A percentile compares a stretch with the other conserved stretches of the same genome.
Conservation (phyloP, 257 asterid genomes). For the Solanum etuberosum region DNA sequence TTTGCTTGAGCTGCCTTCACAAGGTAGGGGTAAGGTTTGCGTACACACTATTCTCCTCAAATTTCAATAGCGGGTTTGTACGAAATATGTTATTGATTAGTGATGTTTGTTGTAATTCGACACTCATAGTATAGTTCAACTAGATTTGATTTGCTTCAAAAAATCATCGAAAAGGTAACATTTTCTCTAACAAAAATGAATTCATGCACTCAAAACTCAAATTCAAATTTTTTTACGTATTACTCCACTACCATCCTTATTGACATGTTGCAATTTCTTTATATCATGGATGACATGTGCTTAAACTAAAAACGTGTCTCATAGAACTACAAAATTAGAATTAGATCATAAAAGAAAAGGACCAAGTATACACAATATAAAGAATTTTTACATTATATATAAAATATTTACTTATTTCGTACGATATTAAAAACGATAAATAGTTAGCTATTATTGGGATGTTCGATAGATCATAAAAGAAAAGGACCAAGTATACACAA, state of each 20-base stretch:
- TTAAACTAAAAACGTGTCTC: not conserved
- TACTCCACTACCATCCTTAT: not conserved
- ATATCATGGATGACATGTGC: not conserved
- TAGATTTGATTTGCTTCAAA: not conserved
- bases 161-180: no score
- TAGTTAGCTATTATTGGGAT: not conserved
- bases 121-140: not conserved
- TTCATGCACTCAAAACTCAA: not conserved
- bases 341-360: not conserved
- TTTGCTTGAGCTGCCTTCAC: fast-evolving
- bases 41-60: not conserved
- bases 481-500: not conserved
- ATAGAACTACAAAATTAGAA: not conserved
- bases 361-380: not conserved
- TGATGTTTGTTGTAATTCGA: not conserved
- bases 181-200: not conserved
- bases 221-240: not conserved
- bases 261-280: not conserved
- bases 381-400: not conserved
- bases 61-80: fast-evolving
- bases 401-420: not conserved
- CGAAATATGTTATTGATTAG: not conserved
- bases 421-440: no score
- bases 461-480: not conserved
- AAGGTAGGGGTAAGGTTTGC: not conserved